phyloP scores from a whole-genome alignment of 2,329 filamentous ascomycete species.

The Macrophomina tecta region DNA sequence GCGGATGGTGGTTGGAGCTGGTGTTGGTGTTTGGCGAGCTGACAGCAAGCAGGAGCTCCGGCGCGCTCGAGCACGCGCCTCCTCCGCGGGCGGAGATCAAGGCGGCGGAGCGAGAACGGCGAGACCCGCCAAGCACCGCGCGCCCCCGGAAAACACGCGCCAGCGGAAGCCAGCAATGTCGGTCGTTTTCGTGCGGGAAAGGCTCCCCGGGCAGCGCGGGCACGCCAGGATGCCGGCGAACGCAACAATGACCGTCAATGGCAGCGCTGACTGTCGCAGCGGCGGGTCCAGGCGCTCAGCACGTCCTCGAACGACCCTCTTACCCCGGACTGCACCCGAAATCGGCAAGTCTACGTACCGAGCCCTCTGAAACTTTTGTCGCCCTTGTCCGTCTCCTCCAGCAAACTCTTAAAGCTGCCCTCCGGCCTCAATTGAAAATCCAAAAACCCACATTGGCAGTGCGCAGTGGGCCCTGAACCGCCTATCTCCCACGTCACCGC shows the following conservation, averaged over 20 bases:
- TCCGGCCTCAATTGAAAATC: constrained; percentile 12
- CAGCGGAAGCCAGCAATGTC: neutral
- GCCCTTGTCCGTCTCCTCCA: neutral
- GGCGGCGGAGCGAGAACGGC: constrained; percentile 4
- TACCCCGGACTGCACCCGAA: constrained; percentile 19
- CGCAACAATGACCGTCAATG: constrained; percentile 4
- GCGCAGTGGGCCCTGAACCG: constrained; percentile 11
- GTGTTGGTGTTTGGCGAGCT: neutral
- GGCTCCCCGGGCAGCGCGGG: neutral
- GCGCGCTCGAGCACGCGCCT: constrained; percentile 16
- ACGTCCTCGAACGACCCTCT: constrained; percentile 14
- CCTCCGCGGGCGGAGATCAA: neutral
- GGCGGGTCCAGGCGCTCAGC: constrained; percentile 15
- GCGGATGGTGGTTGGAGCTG: neutral
- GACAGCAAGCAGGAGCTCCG: constrained; percentile 9
- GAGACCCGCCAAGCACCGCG: constrained; percentile 6
- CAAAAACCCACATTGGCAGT: constrained; percentile 5
- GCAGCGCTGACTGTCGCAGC: neutral
- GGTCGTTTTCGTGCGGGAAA: neutral
- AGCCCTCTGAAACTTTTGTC: constrained; percentile 17
- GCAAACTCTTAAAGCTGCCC: constrained; percentile 10
- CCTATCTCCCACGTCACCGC: constrained; percentile 17
- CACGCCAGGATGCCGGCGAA: neutral
- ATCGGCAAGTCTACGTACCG: constrained; percentile 19
- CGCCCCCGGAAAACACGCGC: neutral